These are phyloP conservation scores for Boletus sp. DNA, from an alignment of 768 basidiomycete species.

Conservation along the genomic window DNA sequence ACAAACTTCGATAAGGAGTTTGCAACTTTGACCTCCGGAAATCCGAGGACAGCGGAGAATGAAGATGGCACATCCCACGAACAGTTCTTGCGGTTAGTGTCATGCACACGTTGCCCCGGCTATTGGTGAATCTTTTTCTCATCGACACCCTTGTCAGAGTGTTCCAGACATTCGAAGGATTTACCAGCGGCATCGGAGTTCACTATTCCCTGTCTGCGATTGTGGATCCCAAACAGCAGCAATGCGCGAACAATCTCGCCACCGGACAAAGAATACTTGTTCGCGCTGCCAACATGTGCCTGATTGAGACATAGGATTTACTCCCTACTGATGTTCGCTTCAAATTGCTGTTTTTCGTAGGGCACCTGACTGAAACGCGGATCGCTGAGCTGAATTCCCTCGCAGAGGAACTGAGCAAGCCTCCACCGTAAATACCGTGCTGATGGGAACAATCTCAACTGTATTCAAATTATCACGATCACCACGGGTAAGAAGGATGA, in stretches of 20 bases:
- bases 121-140: not conserved
- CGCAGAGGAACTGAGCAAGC: conserved; percentile 26
- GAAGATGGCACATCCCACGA: conserved; percentile 33
- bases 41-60: conserved; percentile 48
- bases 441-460: conserved; percentile 16
- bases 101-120: not conserved
- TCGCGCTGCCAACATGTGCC: conserved; percentile 35
- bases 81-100: conserved; percentile 34
- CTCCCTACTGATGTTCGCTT: conserved; percentile 38
- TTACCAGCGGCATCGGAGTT: conserved; percentile 38
- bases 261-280: conserved; percentile 41
- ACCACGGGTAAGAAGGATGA: conserved; percentile 30
- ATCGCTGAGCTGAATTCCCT: conserved; percentile 20
- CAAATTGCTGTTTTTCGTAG: conserved; percentile 37
- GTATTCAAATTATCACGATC: conserved; percentile 33
- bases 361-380: conserved; percentile 23
- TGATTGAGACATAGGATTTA: conserved; percentile 40
- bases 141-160: conserved; percentile 22
- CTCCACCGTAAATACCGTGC: conserved; percentile 30
- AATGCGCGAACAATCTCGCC: conserved; percentile 29
- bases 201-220: conserved; percentile 39
- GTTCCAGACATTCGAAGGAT: conserved; percentile 37
- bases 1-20: conserved; percentile 69
- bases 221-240: conserved; percentile 30
- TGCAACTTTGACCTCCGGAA: conserved; percentile 63